Base-by-base conservation (phyloP, 257 asterid genomes). In the Avicennia marina region DNA sequence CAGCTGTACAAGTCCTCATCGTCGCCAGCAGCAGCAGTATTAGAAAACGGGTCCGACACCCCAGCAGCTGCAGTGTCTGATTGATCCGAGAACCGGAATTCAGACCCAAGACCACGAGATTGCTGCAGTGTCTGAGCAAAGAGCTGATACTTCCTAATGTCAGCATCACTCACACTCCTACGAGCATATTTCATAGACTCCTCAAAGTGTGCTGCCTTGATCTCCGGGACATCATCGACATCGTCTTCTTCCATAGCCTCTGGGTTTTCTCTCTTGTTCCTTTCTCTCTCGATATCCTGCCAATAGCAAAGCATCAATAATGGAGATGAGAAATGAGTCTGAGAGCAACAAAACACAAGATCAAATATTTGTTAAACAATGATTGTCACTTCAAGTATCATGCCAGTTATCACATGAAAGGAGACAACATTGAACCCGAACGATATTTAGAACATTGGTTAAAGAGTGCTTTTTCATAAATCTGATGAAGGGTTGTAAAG, bases 121-220 rank as follows among this genome's bases (percentile, higher is more conserved):
- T 82, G 90, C 72, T 76, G 80, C 61, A 81, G 55, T 11, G 81
- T 80, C 73, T 77, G 87, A 31, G 84, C 87, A 59, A 81, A 78
- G 2, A 83, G 83, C 58, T 78, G 85, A 73, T 81, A 81, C 67
- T 78, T 81, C 11, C 83, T 79, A 10, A 81, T 81, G 71, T 81
- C 89, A 15, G 85, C 85, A 39, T 78, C 85, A 55, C 89, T 81
- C 27, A 78, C 89, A 65, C 89, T 81, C n/a, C n/a, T n/a, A n/a
- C n/a, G n/a, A n/a, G n/a, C n/a, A n/a, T n/a, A n/a, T n/a, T n/a
- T n/a, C n/a, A 82, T 79, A 18, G 87, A 79, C 68, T 81, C 88
- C 78, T 81, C 88, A 33, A 81, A 81, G 60, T 81, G 88, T 9
- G 80, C 78, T 33, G 77, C 68, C 78, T 72, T 81, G 16, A 81